phyloP scores from a whole-genome alignment of 192 early-diverging fungal genomes.

The Allomyces macrogynus region DNA sequence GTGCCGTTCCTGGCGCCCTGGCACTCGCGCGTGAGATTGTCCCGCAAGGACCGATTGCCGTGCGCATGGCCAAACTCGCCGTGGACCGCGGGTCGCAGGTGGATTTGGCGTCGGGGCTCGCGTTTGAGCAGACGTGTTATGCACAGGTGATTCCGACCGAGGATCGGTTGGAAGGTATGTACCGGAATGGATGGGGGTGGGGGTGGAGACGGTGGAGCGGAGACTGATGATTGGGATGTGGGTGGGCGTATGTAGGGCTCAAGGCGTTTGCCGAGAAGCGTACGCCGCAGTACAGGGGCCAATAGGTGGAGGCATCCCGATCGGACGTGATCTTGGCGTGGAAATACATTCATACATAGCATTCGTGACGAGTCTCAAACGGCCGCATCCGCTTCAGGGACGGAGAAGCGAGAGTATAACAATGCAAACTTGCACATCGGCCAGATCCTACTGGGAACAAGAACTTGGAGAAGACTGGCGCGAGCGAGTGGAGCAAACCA shows the following conservation, averaged over 20 bases:
- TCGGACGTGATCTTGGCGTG: no score
- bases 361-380: no score
- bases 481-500: no score
- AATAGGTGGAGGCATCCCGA: slow-evolving; percentile 13
- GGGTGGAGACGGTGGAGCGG: slow-evolving; percentile 5
- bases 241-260: slow-evolving; percentile 13
- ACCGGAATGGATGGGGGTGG: slow-evolving; percentile 21
- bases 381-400: no score
- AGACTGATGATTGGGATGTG: slow-evolving; percentile 13
- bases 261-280: slow-evolving; percentile 65
- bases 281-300: slow-evolving; percentile 54
- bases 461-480: no score
- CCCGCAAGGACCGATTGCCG: slow-evolving; percentile 62
- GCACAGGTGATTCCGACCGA: slow-evolving; percentile 83
- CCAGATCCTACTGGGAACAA: no score
- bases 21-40: slow-evolving; percentile 59
- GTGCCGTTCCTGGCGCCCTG: slow-evolving; percentile 19
- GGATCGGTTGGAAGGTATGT: slow-evolving; percentile 74
- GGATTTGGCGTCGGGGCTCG: slow-evolving; percentile 67
- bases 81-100: slow-evolving; percentile 61
- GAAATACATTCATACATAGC: no score
- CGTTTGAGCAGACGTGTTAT: slow-evolving; percentile 85
- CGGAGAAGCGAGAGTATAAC: no score
- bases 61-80: slow-evolving; percentile 77
- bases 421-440: no score